phyloP scores from a whole-genome alignment of 2,329 filamentous ascomycete genomes.

The Cercospora canescens region DNA sequence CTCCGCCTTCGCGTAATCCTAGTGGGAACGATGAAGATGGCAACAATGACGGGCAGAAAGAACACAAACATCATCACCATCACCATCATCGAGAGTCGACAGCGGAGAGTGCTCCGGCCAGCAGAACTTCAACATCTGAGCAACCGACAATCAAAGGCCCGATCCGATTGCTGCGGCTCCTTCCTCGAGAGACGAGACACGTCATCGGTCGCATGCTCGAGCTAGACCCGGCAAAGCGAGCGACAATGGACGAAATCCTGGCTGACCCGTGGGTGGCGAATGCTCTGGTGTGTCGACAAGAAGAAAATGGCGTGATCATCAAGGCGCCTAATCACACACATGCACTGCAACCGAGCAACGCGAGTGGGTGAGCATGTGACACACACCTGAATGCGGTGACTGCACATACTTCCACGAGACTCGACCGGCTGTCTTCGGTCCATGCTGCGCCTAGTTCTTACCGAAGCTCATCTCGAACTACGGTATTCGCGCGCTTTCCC shows the following conservation, averaged over 20 bases:
- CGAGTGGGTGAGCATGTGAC: slow-evolving; percentile 26
- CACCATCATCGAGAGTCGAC: slow-evolving; percentile 38
- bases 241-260: slow-evolving; percentile 81
- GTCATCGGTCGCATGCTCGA: slow-evolving; percentile 93
- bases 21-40: slow-evolving; percentile 29
- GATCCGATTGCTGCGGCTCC: slow-evolving; percentile 81
- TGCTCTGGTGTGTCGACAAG: slow-evolving; percentile 77
- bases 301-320: slow-evolving; percentile 71
- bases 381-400: neutral
- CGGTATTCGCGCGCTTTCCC: neutral
- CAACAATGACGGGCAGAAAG: slow-evolving; percentile 19
- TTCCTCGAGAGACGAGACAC: slow-evolving; percentile 85
- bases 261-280: slow-evolving; percentile 87
- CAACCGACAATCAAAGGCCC: slow-evolving; percentile 78
- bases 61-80: slow-evolving; percentile 27
- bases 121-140: slow-evolving; percentile 25
- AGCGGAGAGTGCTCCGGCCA: slow-evolving; percentile 47
- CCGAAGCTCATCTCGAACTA: neutral
- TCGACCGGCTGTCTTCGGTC: neutral
- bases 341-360: slow-evolving; percentile 55
- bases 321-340: slow-evolving; percentile 78
- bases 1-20: slow-evolving; percentile 42
- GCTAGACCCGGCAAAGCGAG: slow-evolving; percentile 78
- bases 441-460: neutral
- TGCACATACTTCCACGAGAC: neutral